Percentiles rank a stretch among this genome's conserved stretches.
These are phyloP conservation scores for Fistulinella cinereoalba DNA, from an alignment of 1,284 basidiomycete genomes.

Conservation along the genomic window DNA sequence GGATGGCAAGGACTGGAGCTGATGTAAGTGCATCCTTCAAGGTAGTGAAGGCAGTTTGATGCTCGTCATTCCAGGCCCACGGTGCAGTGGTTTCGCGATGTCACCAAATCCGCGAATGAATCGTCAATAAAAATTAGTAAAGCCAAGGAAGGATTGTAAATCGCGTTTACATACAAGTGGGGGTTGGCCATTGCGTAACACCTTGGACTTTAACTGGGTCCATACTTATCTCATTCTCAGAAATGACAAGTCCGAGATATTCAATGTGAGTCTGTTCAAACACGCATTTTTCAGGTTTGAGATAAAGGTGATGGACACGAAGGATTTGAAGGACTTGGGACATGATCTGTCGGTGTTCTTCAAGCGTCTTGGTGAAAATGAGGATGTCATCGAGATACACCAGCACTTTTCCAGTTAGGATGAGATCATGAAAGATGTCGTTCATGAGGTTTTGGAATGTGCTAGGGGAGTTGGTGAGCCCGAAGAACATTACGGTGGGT, in stretches of 20 bases:
- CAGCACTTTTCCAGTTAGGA: neutral
- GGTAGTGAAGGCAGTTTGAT: neutral
- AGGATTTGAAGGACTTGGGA: conserved; percentile 33
- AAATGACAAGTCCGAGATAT: neutral
- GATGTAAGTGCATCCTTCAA: neutral
- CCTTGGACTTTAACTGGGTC: conserved; percentile 28
- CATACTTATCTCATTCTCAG: conserved; percentile 1
- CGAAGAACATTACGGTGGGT: conserved; percentile 35
- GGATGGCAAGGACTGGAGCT: conserved; percentile 3
- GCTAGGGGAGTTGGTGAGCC: conserved; percentile 20
- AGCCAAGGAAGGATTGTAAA: neutral
- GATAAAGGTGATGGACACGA: neutral
- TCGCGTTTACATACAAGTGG: conserved; percentile 25
- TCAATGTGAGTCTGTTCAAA: conserved; percentile 30
- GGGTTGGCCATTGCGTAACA: conserved; percentile 32
- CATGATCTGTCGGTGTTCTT: conserved; percentile 23
- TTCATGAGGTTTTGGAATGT: conserved; percentile 29
- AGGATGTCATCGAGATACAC: conserved; percentile 1
- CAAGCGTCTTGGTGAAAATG: conserved; percentile 11
- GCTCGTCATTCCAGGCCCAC: conserved; percentile 1
- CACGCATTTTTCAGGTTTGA: conserved; percentile 39
- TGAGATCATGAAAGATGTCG: neutral
- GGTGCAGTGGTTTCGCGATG: conserved; percentile 26
- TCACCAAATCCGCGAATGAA: conserved; percentile 26
- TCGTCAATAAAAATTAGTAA: neutral